Conservation (phyloP, 352 stramenopile species). For the Saprolegnia parasitica region DNA sequence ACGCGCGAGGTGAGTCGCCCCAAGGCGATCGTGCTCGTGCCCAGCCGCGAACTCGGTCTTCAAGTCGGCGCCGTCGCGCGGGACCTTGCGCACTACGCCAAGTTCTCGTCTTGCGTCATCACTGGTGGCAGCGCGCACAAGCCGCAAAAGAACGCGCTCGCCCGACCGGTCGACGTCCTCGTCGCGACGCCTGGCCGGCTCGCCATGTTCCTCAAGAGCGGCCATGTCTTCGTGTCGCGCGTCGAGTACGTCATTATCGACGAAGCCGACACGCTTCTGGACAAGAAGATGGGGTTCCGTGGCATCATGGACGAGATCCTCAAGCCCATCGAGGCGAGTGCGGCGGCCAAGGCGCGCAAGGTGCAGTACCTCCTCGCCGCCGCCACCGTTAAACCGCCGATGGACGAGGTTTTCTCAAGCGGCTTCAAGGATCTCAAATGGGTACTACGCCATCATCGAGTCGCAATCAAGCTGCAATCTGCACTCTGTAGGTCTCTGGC, state of each 20-base stretch:
- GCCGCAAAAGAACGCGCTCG: conserved; percentile 51
- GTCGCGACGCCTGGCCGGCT: conserved; percentile 72
- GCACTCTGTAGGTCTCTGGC: conserved; percentile 49
- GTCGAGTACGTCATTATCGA: conserved; percentile 66
- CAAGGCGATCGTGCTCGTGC: conserved; percentile 51
- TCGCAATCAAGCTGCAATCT: no score
- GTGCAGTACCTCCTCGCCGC: conserved; percentile 70
- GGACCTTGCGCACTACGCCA: conserved; percentile 54
- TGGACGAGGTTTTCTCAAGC: conserved; percentile 71
- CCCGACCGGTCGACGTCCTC: conserved; percentile 54
- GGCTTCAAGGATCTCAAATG: conserved; percentile 55
- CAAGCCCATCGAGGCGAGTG: conserved; percentile 55
- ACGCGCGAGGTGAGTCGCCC: conserved; percentile 33
- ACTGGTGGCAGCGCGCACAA: conserved; percentile 67
- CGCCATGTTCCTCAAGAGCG: conserved; percentile 61
- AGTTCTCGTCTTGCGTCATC: conserved; percentile 59
- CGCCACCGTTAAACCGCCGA: conserved; percentile 57
- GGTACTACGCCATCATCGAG: no score
- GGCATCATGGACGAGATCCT: conserved; percentile 69
- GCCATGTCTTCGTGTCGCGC: conserved; percentile 73
- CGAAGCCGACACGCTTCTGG: conserved; percentile 75
- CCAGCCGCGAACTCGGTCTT: conserved; percentile 61
- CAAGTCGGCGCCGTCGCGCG: conserved; percentile 68
- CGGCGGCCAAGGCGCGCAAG: conserved; percentile 45
- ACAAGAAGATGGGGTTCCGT: conserved; percentile 79